Evolutionary conservation across 2,329 filamentous ascomycete species (phyloP).

Genomic region (Aspergillus terreus): DNA sequence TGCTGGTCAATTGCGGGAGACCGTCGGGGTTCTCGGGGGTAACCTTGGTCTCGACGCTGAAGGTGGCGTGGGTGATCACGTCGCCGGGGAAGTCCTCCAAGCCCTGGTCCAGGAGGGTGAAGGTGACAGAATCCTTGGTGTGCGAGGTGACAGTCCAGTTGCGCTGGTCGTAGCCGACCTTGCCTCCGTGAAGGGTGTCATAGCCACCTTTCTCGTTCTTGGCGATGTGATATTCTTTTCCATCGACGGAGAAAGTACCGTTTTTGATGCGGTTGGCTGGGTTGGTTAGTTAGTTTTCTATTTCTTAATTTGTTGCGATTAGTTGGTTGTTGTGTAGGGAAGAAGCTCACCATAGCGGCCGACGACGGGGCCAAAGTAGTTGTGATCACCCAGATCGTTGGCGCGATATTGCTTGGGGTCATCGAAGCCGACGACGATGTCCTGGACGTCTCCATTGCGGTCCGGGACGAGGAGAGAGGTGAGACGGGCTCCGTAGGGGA

Average conservation of each 20-base stretch:
- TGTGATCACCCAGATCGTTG: constrained; percentile 46
- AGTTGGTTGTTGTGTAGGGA: not conserved
- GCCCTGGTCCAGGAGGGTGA: constrained; percentile 42
- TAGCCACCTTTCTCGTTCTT: constrained; percentile 50
- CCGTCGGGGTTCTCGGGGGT: constrained; percentile 37
- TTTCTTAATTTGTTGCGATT: too few species aligned
- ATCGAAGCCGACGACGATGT: constrained; percentile 51
- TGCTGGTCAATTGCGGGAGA: constrained; percentile 41
- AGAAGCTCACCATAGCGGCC: constrained; percentile 43
- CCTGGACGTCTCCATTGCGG: constrained; percentile 46
- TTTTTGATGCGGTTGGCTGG: constrained; percentile 53
- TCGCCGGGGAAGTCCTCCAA: constrained; percentile 46
- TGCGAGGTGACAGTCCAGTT: constrained; percentile 48
- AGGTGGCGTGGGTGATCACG: constrained; percentile 45
- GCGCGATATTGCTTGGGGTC: constrained; percentile 41
- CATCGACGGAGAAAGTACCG: constrained; percentile 51
- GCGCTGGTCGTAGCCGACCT: constrained; percentile 45
- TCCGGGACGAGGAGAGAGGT: constrained; percentile 49
- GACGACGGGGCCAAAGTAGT: constrained; percentile 46
- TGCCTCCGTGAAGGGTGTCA: constrained; percentile 52
- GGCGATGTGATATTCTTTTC: constrained; percentile 45
- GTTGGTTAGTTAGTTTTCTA: not conserved
- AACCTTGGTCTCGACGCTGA: constrained; percentile 38
- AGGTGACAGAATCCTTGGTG: constrained; percentile 42
- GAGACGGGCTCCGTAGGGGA: constrained; percentile 47